Evolutionary conservation across 139 green algal species (phyloP), one percentile per base, ranked within the genome.

Genomic region (Monoraphidium neglectum): DNA sequence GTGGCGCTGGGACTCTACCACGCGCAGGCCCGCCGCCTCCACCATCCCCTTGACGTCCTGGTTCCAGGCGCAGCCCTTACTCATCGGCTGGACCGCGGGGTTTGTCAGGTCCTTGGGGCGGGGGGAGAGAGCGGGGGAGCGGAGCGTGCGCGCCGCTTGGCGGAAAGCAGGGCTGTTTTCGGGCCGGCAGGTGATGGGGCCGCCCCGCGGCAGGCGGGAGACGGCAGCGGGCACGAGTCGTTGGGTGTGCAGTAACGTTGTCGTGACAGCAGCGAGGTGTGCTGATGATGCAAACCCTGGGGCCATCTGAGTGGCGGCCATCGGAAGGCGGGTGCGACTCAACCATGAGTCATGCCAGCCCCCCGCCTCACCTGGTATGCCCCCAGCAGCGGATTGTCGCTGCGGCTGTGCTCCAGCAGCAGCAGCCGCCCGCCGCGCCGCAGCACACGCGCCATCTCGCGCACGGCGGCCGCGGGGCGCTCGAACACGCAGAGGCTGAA

Each of bases 31-130:
- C 2, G 81, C 37, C 40, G 30, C 49, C 16, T 1, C 23, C 35
- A 88, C 46, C 67, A 91, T 66, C 13, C 26, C 59, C 26, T 49
- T 15, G 36, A 92, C 82, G 62, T 88, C 76, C 68, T 93, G 87
- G 66, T 91, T 90, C 89, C 89, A 94, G 2, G 84, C 82, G 77
- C 89, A 93, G 51, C 89, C 89, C 74, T 93, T 93, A 38, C 85
- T 80, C 23, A 82, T 83, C n/a, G 85, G 81, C 4, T 84, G 80
- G 51, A 93, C 89, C 1, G 83, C 47, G 0, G 61, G 32, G 8
- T 76, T 73, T 0, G 82, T 93, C 4, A 64, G 64, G 57, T 86
- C 86, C 80, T 90, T 82, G 26, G 21, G 35, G 28, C 24, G 16
- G 54, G 21, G 21, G 21, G 15, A 33, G 18, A 16, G 12, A 8